phyloP scores from a whole-genome alignment of 2,329 filamentous ascomycete genomes.

The Epichloe gansuensis region DNA sequence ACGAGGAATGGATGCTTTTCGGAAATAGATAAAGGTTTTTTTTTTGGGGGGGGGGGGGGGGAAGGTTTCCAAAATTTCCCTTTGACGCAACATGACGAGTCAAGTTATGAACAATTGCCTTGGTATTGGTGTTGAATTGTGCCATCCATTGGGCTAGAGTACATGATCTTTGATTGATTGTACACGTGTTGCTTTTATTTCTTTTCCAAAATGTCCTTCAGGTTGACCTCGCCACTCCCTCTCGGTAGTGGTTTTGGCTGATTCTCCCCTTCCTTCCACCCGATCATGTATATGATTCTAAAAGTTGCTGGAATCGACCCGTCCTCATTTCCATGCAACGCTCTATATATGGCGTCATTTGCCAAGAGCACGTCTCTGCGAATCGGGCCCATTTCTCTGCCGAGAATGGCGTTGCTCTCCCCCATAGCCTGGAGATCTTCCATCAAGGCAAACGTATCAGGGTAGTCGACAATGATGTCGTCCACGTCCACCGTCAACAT shows the following conservation, averaged over 20 bases:
- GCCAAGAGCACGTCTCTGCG: conserved; percentile 75
- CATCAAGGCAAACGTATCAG: conserved; percentile 82
- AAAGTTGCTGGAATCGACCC: conserved; percentile 79
- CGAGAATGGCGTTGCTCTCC: conserved; percentile 77
- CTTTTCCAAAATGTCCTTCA: conserved; percentile 63
- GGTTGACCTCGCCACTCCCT: conserved; percentile 74
- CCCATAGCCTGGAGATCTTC: conserved; percentile 92
- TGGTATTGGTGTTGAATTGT: neutral
- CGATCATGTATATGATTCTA: conserved; percentile 95
- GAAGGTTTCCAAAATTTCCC: no score
- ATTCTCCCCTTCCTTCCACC: conserved; percentile 76
- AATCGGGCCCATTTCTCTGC: conserved; percentile 69
- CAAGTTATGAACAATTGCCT: neutral
- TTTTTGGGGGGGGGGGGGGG: no score
- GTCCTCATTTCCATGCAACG: conserved; percentile 72
- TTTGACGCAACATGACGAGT: neutral
- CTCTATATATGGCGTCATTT: conserved; percentile 75
- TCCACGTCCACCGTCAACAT: conserved; percentile 95
- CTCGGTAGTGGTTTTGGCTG: conserved; percentile 70
- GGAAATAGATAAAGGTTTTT: neutral
- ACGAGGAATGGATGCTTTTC: neutral
- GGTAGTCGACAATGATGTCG: conserved; percentile 92
- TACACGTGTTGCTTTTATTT: conserved; percentile 18
- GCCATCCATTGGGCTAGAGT: neutral
- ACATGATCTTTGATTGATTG: neutral